Base-by-base conservation (phyloP, 306 rosid species). In the Quercus suber region DNA sequence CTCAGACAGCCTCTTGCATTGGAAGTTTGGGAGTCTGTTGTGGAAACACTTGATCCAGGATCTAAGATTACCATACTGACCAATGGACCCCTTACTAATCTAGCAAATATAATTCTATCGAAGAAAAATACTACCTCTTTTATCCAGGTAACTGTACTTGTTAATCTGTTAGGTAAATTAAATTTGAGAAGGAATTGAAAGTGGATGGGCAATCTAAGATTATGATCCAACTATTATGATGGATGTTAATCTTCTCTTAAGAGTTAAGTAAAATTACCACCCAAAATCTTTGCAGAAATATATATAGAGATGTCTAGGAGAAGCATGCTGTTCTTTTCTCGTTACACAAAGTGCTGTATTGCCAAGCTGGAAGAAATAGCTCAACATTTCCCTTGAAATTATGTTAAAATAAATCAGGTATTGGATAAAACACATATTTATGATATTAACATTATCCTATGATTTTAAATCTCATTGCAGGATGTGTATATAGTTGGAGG, bases 1-100 rank as follows among this genome's bases (percentile, higher is more conserved):
- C 96, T 87, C 52, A 89, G 97, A 79, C 99, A 93, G 71, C 84
- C 92, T 60, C 79, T 75, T 31, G 97, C 97, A 9, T 76, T 76
- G 81, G 98, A 95, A 84, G 78, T 93, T 85, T 95, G 98, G 98
- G 87, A 90, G n/a, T 80, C 97, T 12, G 53, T 84, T 21, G 73
- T 90, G 84, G 80, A 82, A 74, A 73, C 86, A 84, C 30, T 81
- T 30, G 82, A 89, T 37, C 84, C 92, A 33, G 89, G 82, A 70
- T 82, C 92, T n/a, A 91, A 89, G 89, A 74, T 95, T 79, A 88
- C 94, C 56, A 85, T 95, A 27, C 84, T 95, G 57, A 91, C 97
- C 69, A 95, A 91, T 88, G 99, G 99, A 65, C 99, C 99, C 55
- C 84, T 95, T 81, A 95, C 99, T 67, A 93, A 85, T 88, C 87